These are phyloP conservation scores for Auricularia cornea DNA, from an alignment of 768 basidiomycete species.

Conservation along the genomic window DNA sequence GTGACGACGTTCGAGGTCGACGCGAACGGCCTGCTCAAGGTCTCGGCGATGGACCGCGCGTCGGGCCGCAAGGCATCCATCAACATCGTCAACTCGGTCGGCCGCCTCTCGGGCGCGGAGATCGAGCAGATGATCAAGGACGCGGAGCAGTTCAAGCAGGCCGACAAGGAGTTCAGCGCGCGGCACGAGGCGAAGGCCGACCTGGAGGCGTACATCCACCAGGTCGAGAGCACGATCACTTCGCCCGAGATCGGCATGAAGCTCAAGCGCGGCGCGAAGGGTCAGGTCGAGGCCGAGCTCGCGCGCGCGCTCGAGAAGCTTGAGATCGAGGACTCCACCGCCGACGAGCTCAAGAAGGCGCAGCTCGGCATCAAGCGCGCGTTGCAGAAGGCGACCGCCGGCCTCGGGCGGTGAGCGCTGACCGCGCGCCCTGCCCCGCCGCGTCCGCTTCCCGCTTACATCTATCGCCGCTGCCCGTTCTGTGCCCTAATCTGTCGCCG, in stretches of 20 bases:
- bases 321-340: slow-evolving; percentile 90
- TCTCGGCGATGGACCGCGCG: slow-evolving; percentile 95
- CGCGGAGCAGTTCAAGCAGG: slow-evolving; percentile 93
- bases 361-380: slow-evolving; percentile 94
- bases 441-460: too few species aligned
- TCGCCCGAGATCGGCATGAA: slow-evolving; percentile 97
- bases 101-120: slow-evolving; percentile 93
- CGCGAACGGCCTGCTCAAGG: slow-evolving; percentile 98
- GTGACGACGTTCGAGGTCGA: slow-evolving; percentile 99
- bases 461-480: too few species aligned
- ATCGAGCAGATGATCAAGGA: slow-evolving; percentile 99
- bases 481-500: too few species aligned
- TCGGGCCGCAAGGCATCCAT: slow-evolving; percentile 99
- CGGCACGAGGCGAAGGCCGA: slow-evolving; percentile 98
- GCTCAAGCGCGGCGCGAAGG: slow-evolving; percentile 94
- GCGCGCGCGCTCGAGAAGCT: slow-evolving; percentile 97
- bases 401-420: slow-evolving; percentile 53
- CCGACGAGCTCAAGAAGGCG: slow-evolving; percentile 93
- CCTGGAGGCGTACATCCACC: slow-evolving; percentile 95
- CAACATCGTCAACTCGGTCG: slow-evolving; percentile 98
- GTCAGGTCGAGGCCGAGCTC: slow-evolving; percentile 93
- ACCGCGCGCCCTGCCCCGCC: neutral
- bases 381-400: slow-evolving; percentile 93
- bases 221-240: slow-evolving; percentile 93
- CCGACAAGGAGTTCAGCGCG: slow-evolving; percentile 96